Evolutionary conservation across 306 rosid genomes (phyloP).

Genomic region (Cucumis melo): DNA sequence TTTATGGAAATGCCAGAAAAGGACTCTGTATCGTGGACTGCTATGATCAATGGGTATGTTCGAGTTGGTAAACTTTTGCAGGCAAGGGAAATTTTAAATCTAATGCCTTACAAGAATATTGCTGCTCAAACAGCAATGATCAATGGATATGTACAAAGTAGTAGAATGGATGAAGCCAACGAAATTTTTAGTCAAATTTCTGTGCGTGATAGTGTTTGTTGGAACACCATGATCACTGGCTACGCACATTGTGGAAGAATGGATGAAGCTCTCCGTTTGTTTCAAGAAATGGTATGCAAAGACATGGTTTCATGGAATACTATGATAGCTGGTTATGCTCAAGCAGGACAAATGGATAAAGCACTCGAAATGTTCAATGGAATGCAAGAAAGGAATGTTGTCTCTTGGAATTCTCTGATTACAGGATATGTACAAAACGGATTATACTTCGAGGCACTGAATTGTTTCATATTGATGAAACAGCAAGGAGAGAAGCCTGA

Average conservation of each 20-base stretch:
- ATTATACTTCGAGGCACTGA: slow-evolving; percentile 45
- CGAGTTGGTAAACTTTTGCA: slow-evolving; percentile 51
- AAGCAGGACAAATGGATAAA: slow-evolving; percentile 49
- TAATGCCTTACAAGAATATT: slow-evolving; percentile 56
- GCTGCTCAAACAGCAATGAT: slow-evolving; percentile 73
- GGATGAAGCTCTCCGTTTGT: slow-evolving; percentile 47
- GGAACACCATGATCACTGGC: slow-evolving; percentile 80
- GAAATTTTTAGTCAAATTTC: slow-evolving; percentile 37
- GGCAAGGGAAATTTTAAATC: slow-evolving; percentile 39
- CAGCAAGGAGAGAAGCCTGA: slow-evolving; percentile 45
- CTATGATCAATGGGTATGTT: slow-evolving; percentile 56
- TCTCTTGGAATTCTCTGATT: slow-evolving; percentile 76
- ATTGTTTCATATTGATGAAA: slow-evolving; percentile 38
- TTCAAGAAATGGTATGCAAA: slow-evolving; percentile 47
- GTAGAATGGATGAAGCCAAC: slow-evolving; percentile 53
- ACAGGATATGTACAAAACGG: slow-evolving; percentile 56
- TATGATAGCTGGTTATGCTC: slow-evolving; percentile 64
- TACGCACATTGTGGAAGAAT: slow-evolving; percentile 51
- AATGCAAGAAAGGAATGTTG: slow-evolving; percentile 39
- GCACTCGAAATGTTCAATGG: slow-evolving; percentile 36
- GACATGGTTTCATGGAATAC: slow-evolving; percentile 68
- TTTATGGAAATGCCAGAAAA: slow-evolving; percentile 47
- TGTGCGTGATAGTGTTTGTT: slow-evolving; percentile 43
- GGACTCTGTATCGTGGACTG: slow-evolving; percentile 78
- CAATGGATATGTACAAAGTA: slow-evolving; percentile 46